Base-by-base conservation (phyloP, 2,329 filamentous ascomycete species). In the Dactylellina leptospora region DNA sequence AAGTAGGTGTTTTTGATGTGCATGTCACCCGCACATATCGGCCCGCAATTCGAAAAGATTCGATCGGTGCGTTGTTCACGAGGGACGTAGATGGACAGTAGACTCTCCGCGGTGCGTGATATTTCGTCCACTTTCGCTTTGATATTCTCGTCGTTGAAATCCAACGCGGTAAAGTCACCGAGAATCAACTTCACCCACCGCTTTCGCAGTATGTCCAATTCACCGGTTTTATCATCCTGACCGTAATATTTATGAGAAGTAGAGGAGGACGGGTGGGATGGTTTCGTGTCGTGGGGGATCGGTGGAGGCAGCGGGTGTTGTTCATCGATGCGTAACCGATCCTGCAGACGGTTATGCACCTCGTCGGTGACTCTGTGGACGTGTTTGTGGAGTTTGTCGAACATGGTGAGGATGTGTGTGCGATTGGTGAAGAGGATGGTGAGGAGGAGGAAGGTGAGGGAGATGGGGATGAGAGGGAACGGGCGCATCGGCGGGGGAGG, bases 141-240 rank as follows among this genome's bases (percentile, higher is more conserved):
- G 5, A 71, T 38, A 9, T 20, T 27, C 4, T 51, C 51, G 5
- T 48, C 33, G 3, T 13, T 23, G 2, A 5, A 38, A 13, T 63
- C 51, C 3, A 71, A 23, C 0, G 53, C 16, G 10, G 27, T 20
- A 23, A 63, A 58, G 16, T 71, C 66, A 11, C 66, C 66, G 2
- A 71, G 28, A n/a, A 63, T 18, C 9, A 58, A 36, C 6, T 50
- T n/a, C 18, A 58, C 18, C 66, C 66, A 71, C 30, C 58, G 44
- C 25, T 53, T 50, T 1, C 66, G 51, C 2, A 71, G 22, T 1
- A 59, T 63, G 8, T 44, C 44, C 20, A 63, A 71, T 2, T 51
- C 50, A 6, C n/a, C n/a, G n/a, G n/a, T n/a, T n/a, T n/a, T n/a
- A n/a, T n/a, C n/a, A n/a, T n/a, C n/a, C n/a, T n/a, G n/a, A n/a